Evolutionary conservation across 75 land plant species (phyloP), one percentile per base, ranked within the genome.

Genomic region (Picea glauca): DNA sequence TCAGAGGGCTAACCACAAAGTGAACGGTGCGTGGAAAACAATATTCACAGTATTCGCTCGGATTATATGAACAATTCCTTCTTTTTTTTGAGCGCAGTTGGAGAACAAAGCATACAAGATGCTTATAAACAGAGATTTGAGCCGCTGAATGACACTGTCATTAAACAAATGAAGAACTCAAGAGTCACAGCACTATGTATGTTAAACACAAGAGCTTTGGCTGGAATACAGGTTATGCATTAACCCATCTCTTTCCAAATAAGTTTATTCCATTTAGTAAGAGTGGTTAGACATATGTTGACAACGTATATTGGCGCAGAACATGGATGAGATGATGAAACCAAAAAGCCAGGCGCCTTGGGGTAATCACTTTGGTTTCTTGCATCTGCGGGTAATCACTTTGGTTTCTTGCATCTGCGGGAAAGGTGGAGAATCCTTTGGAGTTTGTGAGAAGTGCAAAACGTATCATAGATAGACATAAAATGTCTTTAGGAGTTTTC

Each of bases 201-300:
- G 58, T 76, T 82, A 56, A 82, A 82, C 43, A 78, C 80, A 0
- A 78, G 84, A 60, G 35, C 33, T 3, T 21, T 80, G 12, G n/a
- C 59, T 18, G 75, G 78, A 5, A 80, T 85, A 58, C 63, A 62
- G 63, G 63, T 50, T 61, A 61, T 61, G 21, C n/a, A 62, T 62
- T 50, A 8, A 8, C 56, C 63, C 23, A 62, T 62, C 6, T 62
- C 20, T 21, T 20, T 21, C 5, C 23, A 21, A 62, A 62, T 61
- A 20, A 3, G 23, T 18, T 18, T 20, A 20, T 7, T 18, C 8
- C 5, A 21, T 62, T 40, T 40, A 40, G 4, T 1, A 20, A 20
- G 23, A 20, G 21, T 62, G 2, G 23, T 5, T 5, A 62, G 9
- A 21, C 5, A 20, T 62, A 0, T 62, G n/a, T 62, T 23, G 21